Percentiles rank a stretch among this genome's conserved stretches.
Evolutionary conservation across 805 yeast species (phyloP).

Genomic region (Saccharomyces eubayanus): DNA sequence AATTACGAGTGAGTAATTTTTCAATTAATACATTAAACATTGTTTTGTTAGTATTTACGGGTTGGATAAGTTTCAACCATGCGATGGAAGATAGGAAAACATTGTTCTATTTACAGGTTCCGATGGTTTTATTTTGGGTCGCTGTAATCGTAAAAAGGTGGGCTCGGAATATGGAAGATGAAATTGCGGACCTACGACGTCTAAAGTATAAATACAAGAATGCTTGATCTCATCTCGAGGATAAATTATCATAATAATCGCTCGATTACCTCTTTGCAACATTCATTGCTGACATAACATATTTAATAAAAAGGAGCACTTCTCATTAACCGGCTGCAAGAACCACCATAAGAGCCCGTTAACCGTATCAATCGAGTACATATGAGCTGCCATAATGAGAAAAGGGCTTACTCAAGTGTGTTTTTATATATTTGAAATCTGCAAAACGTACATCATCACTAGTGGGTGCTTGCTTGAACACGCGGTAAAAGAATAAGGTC

Average conservation of each 20-base stretch:
- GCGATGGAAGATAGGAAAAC: constrained; percentile 8
- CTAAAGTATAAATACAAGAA: constrained; percentile 29
- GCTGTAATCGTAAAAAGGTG: constrained; percentile 15
- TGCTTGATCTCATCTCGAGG: constrained; percentile 9
- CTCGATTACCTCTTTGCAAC: not conserved
- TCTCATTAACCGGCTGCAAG: too few relatives aligned
- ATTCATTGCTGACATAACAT: not conserved
- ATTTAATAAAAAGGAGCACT: not conserved
- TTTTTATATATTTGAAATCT: not conserved
- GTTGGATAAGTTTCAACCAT: constrained; percentile 20
- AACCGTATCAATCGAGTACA: too few relatives aligned
- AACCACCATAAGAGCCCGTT: too few relatives aligned
- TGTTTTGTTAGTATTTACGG: constrained; percentile 19
- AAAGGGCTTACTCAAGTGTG: not conserved
- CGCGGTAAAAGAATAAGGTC: not conserved
- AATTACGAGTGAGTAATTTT: constrained; percentile 13
- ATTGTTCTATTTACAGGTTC: constrained; percentile 17
- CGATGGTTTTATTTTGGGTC: constrained; percentile 18
- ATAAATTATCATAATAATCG: not conserved
- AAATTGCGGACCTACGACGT: constrained; percentile 16
- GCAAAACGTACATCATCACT: not conserved
- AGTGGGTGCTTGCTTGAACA: not conserved
- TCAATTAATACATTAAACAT: constrained; percentile 17
- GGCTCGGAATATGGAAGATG: constrained; percentile 18
- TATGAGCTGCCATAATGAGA: not conserved